Evolutionary conservation across 192 early-diverging fungal species (phyloP), one percentile per base, ranked within the genome.

Genomic region (Coemansia erecta): DNA sequence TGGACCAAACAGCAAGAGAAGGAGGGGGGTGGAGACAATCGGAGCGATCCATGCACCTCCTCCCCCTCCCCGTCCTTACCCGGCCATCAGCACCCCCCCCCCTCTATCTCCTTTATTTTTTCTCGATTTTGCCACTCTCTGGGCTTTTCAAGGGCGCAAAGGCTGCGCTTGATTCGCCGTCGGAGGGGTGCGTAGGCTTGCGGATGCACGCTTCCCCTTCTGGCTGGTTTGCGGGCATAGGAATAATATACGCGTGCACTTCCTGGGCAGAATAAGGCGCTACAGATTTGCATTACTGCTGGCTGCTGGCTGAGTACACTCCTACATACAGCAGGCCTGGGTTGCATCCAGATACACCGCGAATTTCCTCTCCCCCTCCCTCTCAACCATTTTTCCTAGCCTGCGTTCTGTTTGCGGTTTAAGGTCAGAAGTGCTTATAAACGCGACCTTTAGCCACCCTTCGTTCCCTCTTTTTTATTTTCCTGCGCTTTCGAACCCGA

Each of bases 391-490:
- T 51, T 51, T 51, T 51, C 49, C n/a, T 51, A 51, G 35, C 8
- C 35, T 37, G 10, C 10, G 35, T 37, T 37, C 35, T 51, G 49
- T 51, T 51, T 51, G 49, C 26, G 24, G 23, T 26, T 28, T 51
- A 13, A 26, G 24, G 23, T 26, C 24, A 51, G 49, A 51, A 51
- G 49, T 9, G 35, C 49, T 51, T 51, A 51, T 51, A 51, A 51
- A 51, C 49, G 49, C 49, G 49, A 51, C 49, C 24, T 51, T 28
- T 28, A 51, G 49, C 49, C 49, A 28, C 49, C 49, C 49, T 26
- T 28, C 28, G 35, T 50, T 51, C 49, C 49, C 49, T 31, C 49
- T 51, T 51, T 48, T 26, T 26, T 51, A 26, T 51, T 37, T 11
- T 37, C 35, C 35, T 37, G 35, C 35, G 35, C 35, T 37, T 26